These are phyloP conservation scores for Phytophthora brassicae DNA, from an alignment of 352 stramenopile species.

Conservation along the genomic window DNA sequence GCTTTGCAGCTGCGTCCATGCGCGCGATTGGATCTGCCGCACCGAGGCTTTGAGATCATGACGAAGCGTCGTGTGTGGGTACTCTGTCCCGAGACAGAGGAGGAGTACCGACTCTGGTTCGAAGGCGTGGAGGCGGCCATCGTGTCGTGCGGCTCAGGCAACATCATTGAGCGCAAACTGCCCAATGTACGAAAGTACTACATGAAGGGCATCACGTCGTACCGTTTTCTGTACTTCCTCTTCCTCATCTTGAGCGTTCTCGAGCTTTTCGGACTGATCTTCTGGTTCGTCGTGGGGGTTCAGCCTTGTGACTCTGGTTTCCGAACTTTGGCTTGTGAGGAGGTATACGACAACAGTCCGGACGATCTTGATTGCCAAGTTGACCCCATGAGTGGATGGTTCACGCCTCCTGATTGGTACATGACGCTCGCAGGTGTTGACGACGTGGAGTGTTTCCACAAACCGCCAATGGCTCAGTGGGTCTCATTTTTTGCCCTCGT, in stretches of 20 bases:
- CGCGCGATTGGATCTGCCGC: conserved; percentile 74
- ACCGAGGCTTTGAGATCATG: conserved; percentile 73
- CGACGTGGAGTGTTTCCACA: conserved; percentile 76
- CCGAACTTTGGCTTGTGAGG: conserved; percentile 48
- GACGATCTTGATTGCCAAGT: conserved; percentile 54
- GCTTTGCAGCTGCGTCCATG: conserved; percentile 81
- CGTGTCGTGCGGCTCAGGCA: conserved; percentile 68
- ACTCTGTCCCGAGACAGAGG: conserved; percentile 80
- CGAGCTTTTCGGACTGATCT: conserved; percentile 72
- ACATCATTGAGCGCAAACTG: conserved; percentile 86
- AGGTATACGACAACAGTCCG: conserved; percentile 60
- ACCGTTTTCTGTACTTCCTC: conserved; percentile 78
- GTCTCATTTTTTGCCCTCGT: conserved; percentile 79
- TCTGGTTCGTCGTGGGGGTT: conserved; percentile 82
- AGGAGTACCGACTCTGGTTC: conserved; percentile 88
- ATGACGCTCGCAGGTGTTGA: conserved; percentile 70
- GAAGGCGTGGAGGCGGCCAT: conserved; percentile 77
- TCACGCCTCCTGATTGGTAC: conserved; percentile 75
- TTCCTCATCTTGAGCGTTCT: conserved; percentile 71
- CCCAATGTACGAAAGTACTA: conserved; percentile 89
- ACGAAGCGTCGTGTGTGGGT: conserved; percentile 87
- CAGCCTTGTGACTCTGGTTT: conserved; percentile 69
- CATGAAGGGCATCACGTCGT: conserved; percentile 84
- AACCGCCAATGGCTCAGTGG: conserved; percentile 77
- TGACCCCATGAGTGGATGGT: conserved; percentile 67